phyloP scores from a whole-genome alignment of 495 filamentous ascomycete genomes.

The Tuber umbilicatum region DNA sequence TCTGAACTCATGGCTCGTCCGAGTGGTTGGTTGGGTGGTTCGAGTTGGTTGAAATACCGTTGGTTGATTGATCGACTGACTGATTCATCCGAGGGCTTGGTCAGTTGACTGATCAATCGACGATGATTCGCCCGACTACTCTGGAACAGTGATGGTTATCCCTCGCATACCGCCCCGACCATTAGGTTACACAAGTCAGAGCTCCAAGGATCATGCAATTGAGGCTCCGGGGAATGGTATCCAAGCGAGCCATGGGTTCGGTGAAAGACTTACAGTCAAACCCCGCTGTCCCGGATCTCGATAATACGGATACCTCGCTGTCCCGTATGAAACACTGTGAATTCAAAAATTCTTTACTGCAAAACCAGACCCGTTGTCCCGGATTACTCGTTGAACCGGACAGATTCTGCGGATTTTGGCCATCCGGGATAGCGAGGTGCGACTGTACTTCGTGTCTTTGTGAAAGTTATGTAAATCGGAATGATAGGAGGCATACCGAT shows the following conservation, averaged over 20 bases:
- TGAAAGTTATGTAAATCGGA: neutral
- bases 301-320: too few species aligned
- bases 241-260: slow-evolving; percentile 2
- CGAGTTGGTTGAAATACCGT: neutral
- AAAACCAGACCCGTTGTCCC: too few species aligned
- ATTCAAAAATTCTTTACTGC: too few species aligned
- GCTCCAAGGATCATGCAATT: neutral
- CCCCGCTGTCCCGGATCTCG: too few species aligned
- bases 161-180: neutral
- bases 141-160: neutral
- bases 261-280: neutral
- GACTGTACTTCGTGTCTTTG: neutral
- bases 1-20: neutral
- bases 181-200: neutral
- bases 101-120: neutral
- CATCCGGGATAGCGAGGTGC: too few species aligned
- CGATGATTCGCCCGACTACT: neutral
- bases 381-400: too few species aligned
- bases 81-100: neutral
- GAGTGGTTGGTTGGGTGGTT: neutral
- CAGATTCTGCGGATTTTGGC: too few species aligned
- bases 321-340: too few species aligned
- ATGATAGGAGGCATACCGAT: neutral
- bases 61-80: neutral
- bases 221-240: neutral